Evolutionary conservation across 176 grass and related monocot genomes (phyloP).

Genomic region (Eragrostis curvula): DNA sequence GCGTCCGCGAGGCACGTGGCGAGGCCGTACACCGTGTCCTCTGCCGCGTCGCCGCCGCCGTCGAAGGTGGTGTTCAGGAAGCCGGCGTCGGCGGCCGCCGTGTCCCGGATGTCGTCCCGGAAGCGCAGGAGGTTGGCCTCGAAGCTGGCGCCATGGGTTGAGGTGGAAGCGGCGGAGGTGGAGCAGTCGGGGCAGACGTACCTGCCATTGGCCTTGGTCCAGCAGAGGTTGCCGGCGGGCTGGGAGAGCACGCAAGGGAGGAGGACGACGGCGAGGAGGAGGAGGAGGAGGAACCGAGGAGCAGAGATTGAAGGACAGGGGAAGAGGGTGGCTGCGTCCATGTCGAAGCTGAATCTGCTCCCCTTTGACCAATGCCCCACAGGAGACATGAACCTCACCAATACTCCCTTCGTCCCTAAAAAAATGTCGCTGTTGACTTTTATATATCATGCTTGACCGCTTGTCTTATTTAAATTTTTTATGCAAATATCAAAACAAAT

Average conservation of each 20-base stretch:
- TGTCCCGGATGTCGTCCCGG: conserved; percentile 13
- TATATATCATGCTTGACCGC: too few species aligned
- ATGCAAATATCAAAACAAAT: too few species aligned
- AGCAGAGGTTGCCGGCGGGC: conserved; percentile 7
- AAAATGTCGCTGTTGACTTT: too few species aligned
- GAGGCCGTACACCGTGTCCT: conserved; percentile 42
- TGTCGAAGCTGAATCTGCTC: too few species aligned
- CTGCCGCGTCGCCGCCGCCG: neutral
- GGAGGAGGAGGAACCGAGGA: too few species aligned
- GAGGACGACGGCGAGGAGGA: neutral
- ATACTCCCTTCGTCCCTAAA: too few species aligned
- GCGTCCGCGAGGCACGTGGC: conserved; percentile 33
- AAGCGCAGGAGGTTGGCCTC: conserved; percentile 43
- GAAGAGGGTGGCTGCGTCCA: neutral
- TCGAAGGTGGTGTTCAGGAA: conserved; percentile 40
- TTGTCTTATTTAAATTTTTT: too few species aligned
- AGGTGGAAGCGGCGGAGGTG: too few species aligned
- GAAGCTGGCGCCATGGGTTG: conserved; percentile 11
- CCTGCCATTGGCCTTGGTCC: conserved; percentile 24
- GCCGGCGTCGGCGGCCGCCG: neutral
- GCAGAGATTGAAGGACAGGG: neutral
- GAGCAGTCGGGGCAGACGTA: conserved; percentile 38
- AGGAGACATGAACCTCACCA: too few species aligned
- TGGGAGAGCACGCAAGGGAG: neutral
- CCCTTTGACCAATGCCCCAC: too few species aligned